A percentile compares a stretch with the other conserved stretches of the same genome.
Evolutionary conservation across 2,329 filamentous ascomycete genomes (phyloP).

Genomic region (Neurospora sp.): DNA sequence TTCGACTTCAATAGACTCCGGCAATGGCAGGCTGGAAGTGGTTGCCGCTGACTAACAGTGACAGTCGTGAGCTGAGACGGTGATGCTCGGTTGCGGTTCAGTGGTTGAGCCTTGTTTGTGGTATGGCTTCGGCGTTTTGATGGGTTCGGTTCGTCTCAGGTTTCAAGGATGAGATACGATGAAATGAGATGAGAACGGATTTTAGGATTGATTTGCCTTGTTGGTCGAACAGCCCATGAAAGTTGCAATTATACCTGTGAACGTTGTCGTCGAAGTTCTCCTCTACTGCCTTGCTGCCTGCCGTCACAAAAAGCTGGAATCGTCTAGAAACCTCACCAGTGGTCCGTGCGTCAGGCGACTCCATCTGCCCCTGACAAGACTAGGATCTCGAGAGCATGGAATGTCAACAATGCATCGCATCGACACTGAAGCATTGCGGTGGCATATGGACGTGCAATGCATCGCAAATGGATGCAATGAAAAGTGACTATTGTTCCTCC

Average conservation of each 20-base stretch:
- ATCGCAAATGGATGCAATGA: not conserved
- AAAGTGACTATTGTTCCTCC: not conserved
- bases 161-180: too few species aligned
- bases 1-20: too few species aligned
- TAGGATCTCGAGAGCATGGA: slow-evolving; percentile 1
- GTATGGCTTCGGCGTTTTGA: too few species aligned
- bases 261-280: not conserved
- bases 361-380: slow-evolving; percentile 2
- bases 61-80: not conserved
- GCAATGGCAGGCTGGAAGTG: not conserved
- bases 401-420: slow-evolving; percentile 7
- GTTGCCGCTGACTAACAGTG: not conserved
- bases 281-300: not conserved
- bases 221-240: too few species aligned
- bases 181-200: too few species aligned
- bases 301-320: slow-evolving; percentile 5
- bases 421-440: not conserved
- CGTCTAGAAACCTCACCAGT: slow-evolving; percentile 10
- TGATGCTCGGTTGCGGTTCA: not conserved
- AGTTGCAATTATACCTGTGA: too few species aligned
- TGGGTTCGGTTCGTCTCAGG: too few species aligned
- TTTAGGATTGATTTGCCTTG: too few species aligned
- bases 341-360: not conserved
- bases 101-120: too few species aligned
- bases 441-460: not conserved